Evolutionary conservation across 306 rosid species (phyloP), one percentile per base, ranked within the genome.

Genomic region (Hylodesmum podocarpum): DNA sequence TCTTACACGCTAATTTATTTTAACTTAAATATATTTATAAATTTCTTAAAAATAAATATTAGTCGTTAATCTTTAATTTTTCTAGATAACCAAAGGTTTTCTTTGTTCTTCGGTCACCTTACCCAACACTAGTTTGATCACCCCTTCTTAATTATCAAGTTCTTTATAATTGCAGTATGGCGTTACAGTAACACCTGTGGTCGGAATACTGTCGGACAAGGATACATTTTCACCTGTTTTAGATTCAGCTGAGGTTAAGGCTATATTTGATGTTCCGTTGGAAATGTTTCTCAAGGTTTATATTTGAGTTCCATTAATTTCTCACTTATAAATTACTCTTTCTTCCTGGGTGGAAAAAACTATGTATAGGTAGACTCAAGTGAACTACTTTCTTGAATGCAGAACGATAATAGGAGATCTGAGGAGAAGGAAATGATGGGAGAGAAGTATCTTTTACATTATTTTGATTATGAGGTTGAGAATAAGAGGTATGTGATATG

Each of bases 211-310:
- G 8, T 82, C 84, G 1, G 73, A 87, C 78, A 86, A 75, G 83
- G 76, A 87, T 83, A 84, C 91, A 72, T 93, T 91, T 69, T 81
- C 78, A 58, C 93, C 98, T 14, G 53, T 77, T 67, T 80, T 87
- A 75, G 84, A 84, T 67, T 67, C 91, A 14, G 81, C 89, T 53
- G 97, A 93, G 87, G 96, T 91, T 33, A 91, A 89, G 75, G 86
- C 88, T 29, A 31, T 93, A 75, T 93, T 93, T 49, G 88, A 91
- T 78, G 96, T 75, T 73, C 97, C 98, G 2, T 78, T 93, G 75
- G 96, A 89, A 78, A 87, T 93, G 97, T 91, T 91, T 82, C 97
- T 91, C 62, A 85, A 91, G 96, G 97, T 92, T 53, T 24, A 19
- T 31, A 31, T 43, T 78, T 69, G 58, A 34, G 47, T 41, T 41